Percentiles rank a stretch among this genome's conserved stretches.
Conservation (phyloP, 257 asterid genomes). For the Solanum pennellii region DNA sequence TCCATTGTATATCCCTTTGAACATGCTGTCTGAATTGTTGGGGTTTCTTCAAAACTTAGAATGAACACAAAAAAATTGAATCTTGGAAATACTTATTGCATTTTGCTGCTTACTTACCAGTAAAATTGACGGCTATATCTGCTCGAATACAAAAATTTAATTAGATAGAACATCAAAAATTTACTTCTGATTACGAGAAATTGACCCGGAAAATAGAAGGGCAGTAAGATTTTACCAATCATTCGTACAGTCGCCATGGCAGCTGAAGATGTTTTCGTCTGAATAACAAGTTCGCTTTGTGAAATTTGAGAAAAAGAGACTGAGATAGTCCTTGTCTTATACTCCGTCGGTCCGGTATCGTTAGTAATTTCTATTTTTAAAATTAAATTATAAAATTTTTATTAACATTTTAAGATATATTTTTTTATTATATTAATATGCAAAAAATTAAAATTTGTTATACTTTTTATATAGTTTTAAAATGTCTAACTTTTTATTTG, state of each 20-base stretch:
- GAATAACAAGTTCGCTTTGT: background rate
- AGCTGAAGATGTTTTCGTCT: background rate
- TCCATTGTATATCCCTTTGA: conserved; percentile 86
- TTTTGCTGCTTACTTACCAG: conserved; percentile 38
- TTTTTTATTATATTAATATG: no score
- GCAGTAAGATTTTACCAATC: conserved; percentile 44
- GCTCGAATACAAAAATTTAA: background rate
- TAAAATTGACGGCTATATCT: conserved; percentile 94
- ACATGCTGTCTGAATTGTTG: conserved; percentile 66
- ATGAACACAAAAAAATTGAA: background rate
- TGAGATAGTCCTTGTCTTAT: background rate
- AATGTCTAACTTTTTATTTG: no score
- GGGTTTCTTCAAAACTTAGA: background rate
- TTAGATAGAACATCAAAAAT: background rate
- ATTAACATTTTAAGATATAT: no score
- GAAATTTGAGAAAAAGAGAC: background rate
- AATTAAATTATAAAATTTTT: no score
- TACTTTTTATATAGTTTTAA: no score
- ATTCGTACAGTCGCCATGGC: conserved; percentile 61
- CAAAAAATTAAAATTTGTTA: no score
- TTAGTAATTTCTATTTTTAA: no score
- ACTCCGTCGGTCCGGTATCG: no score
- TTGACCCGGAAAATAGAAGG: background rate
- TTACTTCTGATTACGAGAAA: background rate
- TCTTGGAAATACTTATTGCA: background rate